phyloP scores from a whole-genome alignment of 176 grass and related monocot species.

The Olyra latifolia region DNA sequence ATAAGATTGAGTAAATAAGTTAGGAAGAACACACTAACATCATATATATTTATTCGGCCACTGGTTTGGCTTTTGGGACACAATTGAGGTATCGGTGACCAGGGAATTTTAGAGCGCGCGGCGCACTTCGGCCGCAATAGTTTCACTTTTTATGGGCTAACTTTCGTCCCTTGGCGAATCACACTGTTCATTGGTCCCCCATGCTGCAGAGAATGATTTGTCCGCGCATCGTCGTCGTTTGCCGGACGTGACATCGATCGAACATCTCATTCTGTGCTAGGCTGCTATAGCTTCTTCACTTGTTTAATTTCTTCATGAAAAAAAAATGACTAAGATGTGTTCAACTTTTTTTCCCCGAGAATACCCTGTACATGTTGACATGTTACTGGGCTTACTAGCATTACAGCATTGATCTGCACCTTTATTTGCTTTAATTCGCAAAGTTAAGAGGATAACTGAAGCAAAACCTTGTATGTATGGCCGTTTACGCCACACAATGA shows the following conservation, averaged over 20 bases:
- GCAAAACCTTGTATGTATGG: neutral
- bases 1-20: too few species aligned
- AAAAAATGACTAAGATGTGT: neutral
- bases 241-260: slow-evolving; percentile 23
- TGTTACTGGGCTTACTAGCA: neutral
- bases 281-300: neutral
- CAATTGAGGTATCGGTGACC: slow-evolving; percentile 20
- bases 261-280: neutral
- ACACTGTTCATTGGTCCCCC: slow-evolving; percentile 4
- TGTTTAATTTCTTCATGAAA: neutral
- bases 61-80: slow-evolving; percentile 52
- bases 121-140: slow-evolving; percentile 46
- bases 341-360: neutral
- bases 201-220: slow-evolving; percentile 25
- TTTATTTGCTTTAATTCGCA: too few species aligned
- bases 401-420: too few species aligned
- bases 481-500: neutral
- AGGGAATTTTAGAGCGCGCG: slow-evolving; percentile 35
- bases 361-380: neutral
- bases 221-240: slow-evolving; percentile 22
- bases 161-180: slow-evolving; percentile 32
- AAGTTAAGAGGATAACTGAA: too few species aligned
- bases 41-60: too few species aligned
- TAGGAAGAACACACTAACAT: too few species aligned
- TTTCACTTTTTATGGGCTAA: neutral